Conservation (phyloP, 257 asterid species). For the Asclepias syriaca region DNA sequence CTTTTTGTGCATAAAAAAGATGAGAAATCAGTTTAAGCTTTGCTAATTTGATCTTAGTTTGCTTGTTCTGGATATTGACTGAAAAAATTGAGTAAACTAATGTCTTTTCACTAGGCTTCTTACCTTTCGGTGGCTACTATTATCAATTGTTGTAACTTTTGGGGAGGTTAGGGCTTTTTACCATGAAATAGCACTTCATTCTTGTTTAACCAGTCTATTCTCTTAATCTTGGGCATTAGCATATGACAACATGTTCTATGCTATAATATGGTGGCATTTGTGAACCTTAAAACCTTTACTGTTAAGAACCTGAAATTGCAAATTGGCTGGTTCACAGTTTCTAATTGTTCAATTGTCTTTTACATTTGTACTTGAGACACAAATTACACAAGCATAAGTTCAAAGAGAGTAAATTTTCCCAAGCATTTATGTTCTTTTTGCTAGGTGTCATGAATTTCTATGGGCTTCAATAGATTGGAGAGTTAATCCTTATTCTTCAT, state of each 20-base stretch:
- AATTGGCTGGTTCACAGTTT: neutral
- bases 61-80: neutral
- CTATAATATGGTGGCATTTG: neutral
- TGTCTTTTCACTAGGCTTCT: neutral
- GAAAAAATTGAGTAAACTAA: neutral
- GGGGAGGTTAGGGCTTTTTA: neutral
- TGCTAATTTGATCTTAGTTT: neutral
- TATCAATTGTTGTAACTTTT: neutral
- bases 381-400: neutral
- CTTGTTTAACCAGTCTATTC: neutral
- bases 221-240: neutral
- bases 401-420: neutral
- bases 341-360: neutral
- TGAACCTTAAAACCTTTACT: neutral
- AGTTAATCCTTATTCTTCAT: neutral
- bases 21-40: neutral
- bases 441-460: neutral
- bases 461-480: neutral
- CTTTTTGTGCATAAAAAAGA: neutral
- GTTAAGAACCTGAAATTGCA: neutral
- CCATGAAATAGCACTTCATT: neutral
- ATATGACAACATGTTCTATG: neutral
- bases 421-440: neutral
- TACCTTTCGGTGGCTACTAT: neutral
- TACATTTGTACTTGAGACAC: neutral